Evolutionary conservation across 345 rosid genomes (phyloP).

Genomic region (Hypericum perforatum): DNA sequence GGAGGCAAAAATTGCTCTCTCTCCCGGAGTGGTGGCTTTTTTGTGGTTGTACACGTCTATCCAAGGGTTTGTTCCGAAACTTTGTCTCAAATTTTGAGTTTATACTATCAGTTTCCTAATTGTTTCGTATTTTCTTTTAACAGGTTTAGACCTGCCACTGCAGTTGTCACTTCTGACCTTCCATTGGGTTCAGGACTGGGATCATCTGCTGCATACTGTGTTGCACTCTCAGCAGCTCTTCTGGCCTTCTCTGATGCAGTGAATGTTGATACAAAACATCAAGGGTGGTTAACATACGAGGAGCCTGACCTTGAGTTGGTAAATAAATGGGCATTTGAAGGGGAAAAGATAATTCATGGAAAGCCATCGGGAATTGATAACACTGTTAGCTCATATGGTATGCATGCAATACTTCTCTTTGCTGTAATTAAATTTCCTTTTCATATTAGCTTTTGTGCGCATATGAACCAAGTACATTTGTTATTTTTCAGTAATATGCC

Average conservation of each 20-base stretch:
- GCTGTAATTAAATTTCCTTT: background rate
- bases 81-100: background rate
- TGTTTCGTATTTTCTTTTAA: slow-evolving; percentile 8
- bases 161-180: slow-evolving; percentile 62
- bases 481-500: background rate
- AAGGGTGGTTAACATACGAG: slow-evolving; percentile 43
- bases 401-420: slow-evolving; percentile 7
- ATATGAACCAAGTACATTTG: too few relatives aligned
- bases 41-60: slow-evolving; percentile 83
- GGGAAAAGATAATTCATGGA: slow-evolving; percentile 91
- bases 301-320: slow-evolving; percentile 54
- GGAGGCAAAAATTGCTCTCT: slow-evolving; percentile 52
- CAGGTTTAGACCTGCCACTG: slow-evolving; percentile 75
- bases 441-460: background rate
- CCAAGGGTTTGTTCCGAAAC: slow-evolving; percentile 44
- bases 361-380: slow-evolving; percentile 96
- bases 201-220: slow-evolving; percentile 83
- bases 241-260: slow-evolving; percentile 41
- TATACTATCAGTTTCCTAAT: slow-evolving; percentile 11
- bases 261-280: slow-evolving; percentile 27
- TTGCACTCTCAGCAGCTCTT: slow-evolving; percentile 67
- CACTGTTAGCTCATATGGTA: slow-evolving; percentile 93
- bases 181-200: slow-evolving; percentile 91
- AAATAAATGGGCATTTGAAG: slow-evolving; percentile 95
- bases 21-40: slow-evolving; percentile 69